Conservation (phyloP, 2,329 filamentous ascomycete species). For the Aciculosporium take region DNA sequence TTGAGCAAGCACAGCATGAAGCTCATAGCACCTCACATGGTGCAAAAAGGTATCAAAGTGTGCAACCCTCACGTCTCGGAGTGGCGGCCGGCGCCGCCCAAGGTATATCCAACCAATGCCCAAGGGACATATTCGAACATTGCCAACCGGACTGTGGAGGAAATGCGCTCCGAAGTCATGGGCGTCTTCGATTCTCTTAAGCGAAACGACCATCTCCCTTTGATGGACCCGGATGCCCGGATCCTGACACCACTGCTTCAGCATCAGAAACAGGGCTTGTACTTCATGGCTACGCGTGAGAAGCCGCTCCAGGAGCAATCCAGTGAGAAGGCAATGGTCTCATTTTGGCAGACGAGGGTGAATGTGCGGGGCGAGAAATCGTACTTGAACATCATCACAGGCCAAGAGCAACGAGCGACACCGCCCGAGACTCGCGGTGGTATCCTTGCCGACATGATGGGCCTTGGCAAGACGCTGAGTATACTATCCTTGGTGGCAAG, state of each 20-base stretch:
- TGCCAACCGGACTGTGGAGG: slow-evolving; percentile 56
- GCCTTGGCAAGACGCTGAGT: slow-evolving; percentile 74
- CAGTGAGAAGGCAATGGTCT: slow-evolving; percentile 48
- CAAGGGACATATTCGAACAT: slow-evolving; percentile 15
- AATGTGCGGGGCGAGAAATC: slow-evolving; percentile 35
- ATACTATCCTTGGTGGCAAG: slow-evolving; percentile 64
- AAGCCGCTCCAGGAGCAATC: slow-evolving; percentile 44
- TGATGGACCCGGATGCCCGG: slow-evolving; percentile 48
- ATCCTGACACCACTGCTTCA: slow-evolving; percentile 57
- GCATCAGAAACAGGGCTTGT: slow-evolving; percentile 82
- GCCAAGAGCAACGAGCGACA: slow-evolving; percentile 41
- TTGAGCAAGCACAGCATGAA: slow-evolving; percentile 50
- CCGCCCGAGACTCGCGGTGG: slow-evolving; percentile 58
- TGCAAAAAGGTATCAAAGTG: slow-evolving; percentile 55
- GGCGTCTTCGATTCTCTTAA: slow-evolving; percentile 78
- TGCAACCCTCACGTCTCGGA: slow-evolving; percentile 59
- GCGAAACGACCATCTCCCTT: slow-evolving; percentile 59
- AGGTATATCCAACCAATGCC: slow-evolving; percentile 19
- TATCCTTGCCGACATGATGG: slow-evolving; percentile 77
- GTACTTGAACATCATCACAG: slow-evolving; percentile 80
- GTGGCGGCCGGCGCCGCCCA: slow-evolving; percentile 27
- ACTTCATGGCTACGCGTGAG: slow-evolving; percentile 75
- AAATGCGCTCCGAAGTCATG: slow-evolving; percentile 72
- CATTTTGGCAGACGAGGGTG: slow-evolving; percentile 59
- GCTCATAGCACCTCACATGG: slow-evolving; percentile 50